These are phyloP conservation scores for Termitomyces sp. DNA, from an alignment of 768 basidiomycete species.

Conservation along the genomic window DNA sequence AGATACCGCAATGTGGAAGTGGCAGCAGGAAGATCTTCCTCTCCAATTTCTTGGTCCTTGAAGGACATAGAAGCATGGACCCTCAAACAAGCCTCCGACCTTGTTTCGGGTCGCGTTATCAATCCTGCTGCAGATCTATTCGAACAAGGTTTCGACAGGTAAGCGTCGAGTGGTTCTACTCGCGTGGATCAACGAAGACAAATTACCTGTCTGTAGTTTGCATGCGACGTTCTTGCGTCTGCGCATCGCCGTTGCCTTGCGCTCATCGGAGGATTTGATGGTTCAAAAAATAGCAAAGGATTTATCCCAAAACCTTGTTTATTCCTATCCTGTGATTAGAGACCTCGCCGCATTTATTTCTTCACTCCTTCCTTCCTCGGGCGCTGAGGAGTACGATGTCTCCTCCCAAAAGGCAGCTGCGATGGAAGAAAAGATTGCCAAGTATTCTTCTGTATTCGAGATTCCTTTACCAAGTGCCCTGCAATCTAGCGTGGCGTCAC, in stretches of 20 bases:
- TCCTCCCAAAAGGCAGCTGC: neutral
- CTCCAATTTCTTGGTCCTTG: neutral
- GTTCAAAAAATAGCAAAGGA: conserved; percentile 9
- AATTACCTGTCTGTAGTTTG: neutral
- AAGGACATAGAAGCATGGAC: conserved; percentile 1
- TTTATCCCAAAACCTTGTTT: conserved; percentile 35
- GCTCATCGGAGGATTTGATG: neutral
- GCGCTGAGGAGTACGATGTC: neutral
- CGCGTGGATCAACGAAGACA: neutral
- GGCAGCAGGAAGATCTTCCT: neutral
- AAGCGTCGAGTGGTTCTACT: too few relatives aligned
- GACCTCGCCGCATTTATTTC: conserved; percentile 3
- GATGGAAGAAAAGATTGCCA: neutral
- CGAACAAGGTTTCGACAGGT: conserved; percentile 6
- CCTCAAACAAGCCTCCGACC: neutral
- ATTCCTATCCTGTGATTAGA: conserved; percentile 33
- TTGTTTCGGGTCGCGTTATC: neutral
- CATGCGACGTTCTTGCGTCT: conserved; percentile 1
- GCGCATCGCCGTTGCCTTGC: neutral
- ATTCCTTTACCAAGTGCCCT: neutral
- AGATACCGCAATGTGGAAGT: neutral
- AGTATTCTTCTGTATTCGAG: neutral
- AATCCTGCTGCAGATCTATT: neutral
- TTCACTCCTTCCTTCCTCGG: neutral
- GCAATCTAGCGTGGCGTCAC: neutral